phyloP scores from a whole-genome alignment of 148 eudicot genomes.

The Chenopodium suecicum region DNA sequence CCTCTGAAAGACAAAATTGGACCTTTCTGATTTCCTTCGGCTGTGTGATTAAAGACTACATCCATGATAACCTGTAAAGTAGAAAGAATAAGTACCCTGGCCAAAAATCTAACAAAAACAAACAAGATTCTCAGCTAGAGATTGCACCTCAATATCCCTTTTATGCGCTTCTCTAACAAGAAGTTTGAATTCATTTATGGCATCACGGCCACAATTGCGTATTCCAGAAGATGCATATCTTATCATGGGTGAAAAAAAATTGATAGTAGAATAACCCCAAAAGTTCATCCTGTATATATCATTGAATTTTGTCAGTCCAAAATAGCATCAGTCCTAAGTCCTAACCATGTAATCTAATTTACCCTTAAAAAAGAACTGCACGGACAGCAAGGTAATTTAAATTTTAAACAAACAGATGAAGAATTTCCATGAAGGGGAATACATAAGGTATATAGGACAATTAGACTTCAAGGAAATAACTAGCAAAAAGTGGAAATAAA shows the following conservation, averaged over 20 bases:
- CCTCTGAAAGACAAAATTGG: constrained; percentile 89
- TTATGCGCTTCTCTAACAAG: constrained; percentile 97
- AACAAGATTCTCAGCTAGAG: constrained; percentile 20
- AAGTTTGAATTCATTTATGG: constrained; percentile 83
- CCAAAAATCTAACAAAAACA: constrained; percentile 9
- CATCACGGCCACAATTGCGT: constrained; percentile 70
- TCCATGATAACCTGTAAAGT: constrained; percentile 86
- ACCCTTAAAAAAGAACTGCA: not conserved
- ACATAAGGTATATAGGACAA: not conserved
- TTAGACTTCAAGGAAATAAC: not conserved
- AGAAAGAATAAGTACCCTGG: constrained; percentile 21
- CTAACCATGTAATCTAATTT: not conserved
- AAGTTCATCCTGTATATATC: constrained; percentile 71
- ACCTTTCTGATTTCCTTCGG: constrained; percentile 98
- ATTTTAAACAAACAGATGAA: not conserved
- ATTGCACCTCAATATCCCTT: constrained; percentile 87
- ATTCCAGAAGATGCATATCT: constrained; percentile 81
- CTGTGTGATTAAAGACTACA: constrained; percentile 97
- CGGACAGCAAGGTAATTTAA: not conserved
- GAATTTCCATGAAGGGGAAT: not conserved
- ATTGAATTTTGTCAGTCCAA: constrained; percentile 13
- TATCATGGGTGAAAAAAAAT: constrained; percentile 89
- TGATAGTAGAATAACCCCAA: constrained; percentile 98
- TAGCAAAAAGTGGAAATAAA: not conserved
- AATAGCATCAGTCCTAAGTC: not conserved